A percentile compares a stretch with the other conserved stretches of the same genome.
Conservation (phyloP, 2,329 filamentous ascomycete species). For the Botrytis fabae region DNA sequence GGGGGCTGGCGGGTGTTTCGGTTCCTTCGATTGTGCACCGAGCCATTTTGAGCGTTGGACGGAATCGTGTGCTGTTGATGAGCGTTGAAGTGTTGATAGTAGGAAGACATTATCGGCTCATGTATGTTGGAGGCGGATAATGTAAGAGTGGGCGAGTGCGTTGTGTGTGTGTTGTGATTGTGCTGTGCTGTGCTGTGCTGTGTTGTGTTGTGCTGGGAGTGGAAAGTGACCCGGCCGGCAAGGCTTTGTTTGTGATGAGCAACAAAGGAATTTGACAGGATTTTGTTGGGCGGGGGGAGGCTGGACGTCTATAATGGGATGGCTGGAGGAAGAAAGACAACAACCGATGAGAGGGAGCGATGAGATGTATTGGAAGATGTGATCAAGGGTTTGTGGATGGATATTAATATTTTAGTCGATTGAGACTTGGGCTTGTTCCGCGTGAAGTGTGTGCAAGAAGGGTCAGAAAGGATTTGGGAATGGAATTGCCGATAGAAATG, state of each 20-base stretch:
- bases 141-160: neutral
- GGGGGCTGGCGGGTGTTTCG: constrained; percentile 81
- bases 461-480: neutral
- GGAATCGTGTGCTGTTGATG: constrained; percentile 58
- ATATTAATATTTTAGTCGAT: neutral
- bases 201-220: neutral
- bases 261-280: constrained; percentile 20
- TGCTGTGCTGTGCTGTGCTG: neutral
- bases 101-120: constrained; percentile 56
- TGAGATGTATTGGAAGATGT: neutral
- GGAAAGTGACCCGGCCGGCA: constrained; percentile 13
- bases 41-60: constrained; percentile 47
- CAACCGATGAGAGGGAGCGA: neutral
- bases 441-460: neutral
- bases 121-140: constrained; percentile 26
- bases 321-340: neutral
- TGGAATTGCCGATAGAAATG: constrained; percentile 9
- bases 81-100: constrained; percentile 62
- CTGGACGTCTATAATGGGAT: neutral
- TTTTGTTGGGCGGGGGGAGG: neutral
- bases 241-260: constrained; percentile 17
- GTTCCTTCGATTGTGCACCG: constrained; percentile 78
- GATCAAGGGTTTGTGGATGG: neutral
- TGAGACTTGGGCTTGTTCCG: neutral
- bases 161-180: neutral